phyloP scores from a whole-genome alignment of 768 basidiomycete species.

The Mycena filopes region DNA sequence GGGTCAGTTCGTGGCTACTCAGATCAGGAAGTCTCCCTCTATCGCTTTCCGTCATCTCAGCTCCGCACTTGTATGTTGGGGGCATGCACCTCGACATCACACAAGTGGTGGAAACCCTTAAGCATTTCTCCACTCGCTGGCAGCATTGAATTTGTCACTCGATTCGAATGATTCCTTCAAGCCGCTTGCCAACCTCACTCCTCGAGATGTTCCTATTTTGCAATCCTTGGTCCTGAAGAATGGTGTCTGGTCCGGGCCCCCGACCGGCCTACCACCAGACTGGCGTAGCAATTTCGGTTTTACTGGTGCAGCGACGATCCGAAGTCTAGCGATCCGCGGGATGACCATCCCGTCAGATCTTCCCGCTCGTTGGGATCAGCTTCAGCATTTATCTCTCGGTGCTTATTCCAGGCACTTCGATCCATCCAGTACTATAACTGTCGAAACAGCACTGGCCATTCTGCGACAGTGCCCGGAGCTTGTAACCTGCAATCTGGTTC shows the following conservation, averaged over 20 bases:
- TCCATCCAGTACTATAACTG: too few relatives aligned
- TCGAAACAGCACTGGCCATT: too few relatives aligned
- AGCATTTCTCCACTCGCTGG: neutral
- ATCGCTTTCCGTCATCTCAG: neutral
- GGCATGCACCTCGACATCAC: neutral
- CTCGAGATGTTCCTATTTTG: neutral
- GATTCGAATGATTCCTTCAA: neutral
- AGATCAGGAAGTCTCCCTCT: neutral
- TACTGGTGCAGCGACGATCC: too few relatives aligned
- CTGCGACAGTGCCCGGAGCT: too few relatives aligned
- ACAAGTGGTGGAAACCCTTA: neutral
- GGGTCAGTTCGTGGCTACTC: neutral
- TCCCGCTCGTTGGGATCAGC: too few relatives aligned
- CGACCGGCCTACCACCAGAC: neutral
- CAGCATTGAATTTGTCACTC: neutral
- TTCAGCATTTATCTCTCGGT: too few relatives aligned
- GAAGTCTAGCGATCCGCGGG: too few relatives aligned
- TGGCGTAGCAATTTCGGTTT: too few relatives aligned
- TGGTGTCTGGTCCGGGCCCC: too few relatives aligned
- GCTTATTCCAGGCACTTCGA: too few relatives aligned
- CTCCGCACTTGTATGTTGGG: neutral
- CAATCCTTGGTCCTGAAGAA: neutral
- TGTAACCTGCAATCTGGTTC: too few relatives aligned
- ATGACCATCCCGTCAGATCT: too few relatives aligned
- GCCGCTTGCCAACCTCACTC: neutral